A percentile compares a stretch with the other conserved stretches of the same genome.
These are phyloP conservation scores for Boletus sp. DNA, from an alignment of 768 basidiomycete genomes.

Conservation along the genomic window DNA sequence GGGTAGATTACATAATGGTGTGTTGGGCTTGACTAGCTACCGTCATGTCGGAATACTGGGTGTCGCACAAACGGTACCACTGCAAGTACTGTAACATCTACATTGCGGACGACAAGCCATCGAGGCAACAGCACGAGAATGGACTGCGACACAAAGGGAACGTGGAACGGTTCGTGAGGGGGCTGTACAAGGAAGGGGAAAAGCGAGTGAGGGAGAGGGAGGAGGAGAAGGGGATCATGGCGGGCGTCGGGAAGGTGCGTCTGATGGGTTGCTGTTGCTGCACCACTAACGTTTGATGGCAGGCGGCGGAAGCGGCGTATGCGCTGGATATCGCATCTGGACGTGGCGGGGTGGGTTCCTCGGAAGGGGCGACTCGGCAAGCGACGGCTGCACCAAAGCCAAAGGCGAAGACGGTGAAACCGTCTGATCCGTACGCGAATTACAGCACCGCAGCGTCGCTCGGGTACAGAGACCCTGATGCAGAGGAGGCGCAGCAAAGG, in stretches of 20 bases:
- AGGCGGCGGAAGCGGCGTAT: constrained; percentile 81
- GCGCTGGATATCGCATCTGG: constrained; percentile 75
- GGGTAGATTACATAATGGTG: constrained; percentile 16
- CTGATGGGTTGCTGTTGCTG: neutral
- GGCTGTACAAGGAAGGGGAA: constrained; percentile 90
- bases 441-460: constrained; percentile 87
- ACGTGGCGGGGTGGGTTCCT: constrained; percentile 33
- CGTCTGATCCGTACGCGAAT: constrained; percentile 69
- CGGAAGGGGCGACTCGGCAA: constrained; percentile 7
- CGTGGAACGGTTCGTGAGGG: constrained; percentile 85
- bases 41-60: constrained; percentile 87
- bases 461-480: constrained; percentile 77
- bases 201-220: constrained; percentile 81
- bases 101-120: constrained; percentile 94
- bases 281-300: constrained; percentile 5
- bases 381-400: constrained; percentile 28
- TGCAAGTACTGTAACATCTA: constrained; percentile 98
- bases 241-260: constrained; percentile 71
- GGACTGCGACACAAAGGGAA: constrained; percentile 94
- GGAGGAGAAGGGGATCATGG: constrained; percentile 87
- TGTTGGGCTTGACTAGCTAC: constrained; percentile 5
- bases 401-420: constrained; percentile 46
- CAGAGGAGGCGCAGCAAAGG: constrained; percentile 60
- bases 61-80: constrained; percentile 87
- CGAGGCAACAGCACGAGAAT: constrained; percentile 86